A percentile compares a stretch with the other conserved stretches of the same genome.
phyloP scores from a whole-genome alignment of 2,329 filamentous ascomycete species.

The Colletotrichum trifolii region DNA sequence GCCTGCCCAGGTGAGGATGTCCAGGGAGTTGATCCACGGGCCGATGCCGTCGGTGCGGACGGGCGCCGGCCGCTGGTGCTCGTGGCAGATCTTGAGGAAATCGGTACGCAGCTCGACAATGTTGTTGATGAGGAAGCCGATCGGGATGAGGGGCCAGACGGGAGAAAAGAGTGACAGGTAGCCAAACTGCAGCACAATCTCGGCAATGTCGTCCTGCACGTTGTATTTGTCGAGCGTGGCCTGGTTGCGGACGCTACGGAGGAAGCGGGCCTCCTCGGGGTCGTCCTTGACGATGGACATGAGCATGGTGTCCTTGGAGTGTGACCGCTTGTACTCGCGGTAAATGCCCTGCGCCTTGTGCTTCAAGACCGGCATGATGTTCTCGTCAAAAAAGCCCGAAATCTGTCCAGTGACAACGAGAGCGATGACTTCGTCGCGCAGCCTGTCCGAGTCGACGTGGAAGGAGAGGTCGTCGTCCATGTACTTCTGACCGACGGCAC shows the following conservation, averaged over 20 bases:
- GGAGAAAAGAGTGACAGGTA: slow-evolving; percentile 80
- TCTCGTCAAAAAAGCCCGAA: slow-evolving; percentile 77
- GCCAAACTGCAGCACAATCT: slow-evolving; percentile 80
- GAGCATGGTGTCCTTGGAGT: slow-evolving; percentile 55
- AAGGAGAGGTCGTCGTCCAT: slow-evolving; percentile 61
- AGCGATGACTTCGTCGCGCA: slow-evolving; percentile 80
- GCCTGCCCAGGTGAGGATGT: slow-evolving; percentile 77
- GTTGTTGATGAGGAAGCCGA: slow-evolving; percentile 81
- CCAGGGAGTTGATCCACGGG: slow-evolving; percentile 76
- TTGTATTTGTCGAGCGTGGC: slow-evolving; percentile 76
- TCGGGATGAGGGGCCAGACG: slow-evolving; percentile 78
- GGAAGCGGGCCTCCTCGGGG: slow-evolving; percentile 71
- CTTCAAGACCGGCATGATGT: slow-evolving; percentile 76
- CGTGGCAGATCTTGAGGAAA: slow-evolving; percentile 79
- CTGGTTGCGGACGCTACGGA: slow-evolving; percentile 73
- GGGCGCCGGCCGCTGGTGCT: slow-evolving; percentile 77
- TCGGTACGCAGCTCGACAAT: slow-evolving; percentile 83
- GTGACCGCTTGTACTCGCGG: slow-evolving; percentile 48
- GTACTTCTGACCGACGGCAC: slow-evolving; percentile 60
- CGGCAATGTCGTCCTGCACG: slow-evolving; percentile 77
- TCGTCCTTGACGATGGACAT: slow-evolving; percentile 64
- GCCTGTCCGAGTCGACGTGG: slow-evolving; percentile 71
- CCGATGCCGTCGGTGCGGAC: slow-evolving; percentile 79
- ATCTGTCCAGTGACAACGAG: slow-evolving; percentile 79
- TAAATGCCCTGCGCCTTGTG: slow-evolving; percentile 64